A percentile compares a stretch with the other conserved stretches of the same genome.
These are phyloP conservation scores for Dioszegia hungarica DNA, from an alignment of 768 basidiomycete species.

Conservation along the genomic window DNA sequence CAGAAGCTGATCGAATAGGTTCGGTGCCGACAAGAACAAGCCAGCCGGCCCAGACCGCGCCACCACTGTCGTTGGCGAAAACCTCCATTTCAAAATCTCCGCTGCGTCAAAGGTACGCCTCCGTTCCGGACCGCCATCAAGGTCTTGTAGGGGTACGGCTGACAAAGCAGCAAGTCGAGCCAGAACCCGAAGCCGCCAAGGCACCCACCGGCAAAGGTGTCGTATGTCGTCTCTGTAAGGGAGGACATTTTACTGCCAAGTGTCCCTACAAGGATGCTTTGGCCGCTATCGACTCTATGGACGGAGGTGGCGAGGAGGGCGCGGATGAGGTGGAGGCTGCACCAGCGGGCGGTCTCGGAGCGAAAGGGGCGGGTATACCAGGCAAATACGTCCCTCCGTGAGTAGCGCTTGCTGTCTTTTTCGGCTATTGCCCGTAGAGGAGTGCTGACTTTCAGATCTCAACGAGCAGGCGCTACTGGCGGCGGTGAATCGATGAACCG, in stretches of 20 bases:
- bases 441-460: neutral
- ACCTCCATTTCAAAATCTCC: slow-evolving; percentile 60
- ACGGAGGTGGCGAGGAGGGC: slow-evolving; percentile 54
- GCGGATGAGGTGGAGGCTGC: slow-evolving; percentile 51
- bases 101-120: slow-evolving; percentile 57
- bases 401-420: neutral
- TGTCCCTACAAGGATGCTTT: slow-evolving; percentile 97
- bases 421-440: neutral
- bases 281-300: slow-evolving; percentile 34
- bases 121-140: neutral
- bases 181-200: slow-evolving; percentile 62
- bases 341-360: slow-evolving; percentile 25
- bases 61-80: slow-evolving; percentile 79
- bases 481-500: slow-evolving; percentile 74
- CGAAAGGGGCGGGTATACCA: slow-evolving; percentile 20
- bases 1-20: slow-evolving; percentile 52
- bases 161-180: slow-evolving; percentile 53
- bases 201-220: slow-evolving; percentile 68
- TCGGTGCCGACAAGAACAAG: slow-evolving; percentile 83
- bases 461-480: slow-evolving; percentile 54
- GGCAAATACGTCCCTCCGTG: slow-evolving; percentile 15
- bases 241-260: slow-evolving; percentile 94
- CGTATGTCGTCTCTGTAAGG: slow-evolving; percentile 87
- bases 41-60: slow-evolving; percentile 83
- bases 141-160: neutral